These are phyloP conservation scores for Clonostachys solani DNA, from an alignment of 2,329 filamentous ascomycete genomes.

Conservation along the genomic window DNA sequence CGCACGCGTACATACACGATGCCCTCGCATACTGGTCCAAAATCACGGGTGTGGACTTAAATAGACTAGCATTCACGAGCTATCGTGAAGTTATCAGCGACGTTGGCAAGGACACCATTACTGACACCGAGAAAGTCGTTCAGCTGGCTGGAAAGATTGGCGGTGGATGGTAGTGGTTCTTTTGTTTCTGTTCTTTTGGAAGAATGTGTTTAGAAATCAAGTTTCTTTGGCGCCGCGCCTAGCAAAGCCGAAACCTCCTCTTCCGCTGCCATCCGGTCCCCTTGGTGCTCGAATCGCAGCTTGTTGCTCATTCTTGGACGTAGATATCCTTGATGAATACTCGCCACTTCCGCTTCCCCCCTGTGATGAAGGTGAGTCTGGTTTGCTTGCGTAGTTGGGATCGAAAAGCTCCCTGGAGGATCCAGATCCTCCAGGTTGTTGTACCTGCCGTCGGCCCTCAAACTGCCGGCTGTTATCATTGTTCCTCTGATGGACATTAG, in stretches of 20 bases:
- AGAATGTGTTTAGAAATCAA: slow-evolving; percentile 20
- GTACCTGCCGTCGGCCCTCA: slow-evolving; percentile 18
- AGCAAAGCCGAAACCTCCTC: slow-evolving; percentile 74
- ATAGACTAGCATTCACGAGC: slow-evolving; percentile 76
- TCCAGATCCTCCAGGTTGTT: slow-evolving; percentile 7
- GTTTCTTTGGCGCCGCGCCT: slow-evolving; percentile 48
- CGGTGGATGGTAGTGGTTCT: slow-evolving; percentile 72
- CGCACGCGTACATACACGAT: slow-evolving; percentile 59
- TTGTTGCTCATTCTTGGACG: slow-evolving; percentile 56
- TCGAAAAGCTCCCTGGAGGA: slow-evolving; percentile 68
- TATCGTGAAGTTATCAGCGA: slow-evolving; percentile 93
- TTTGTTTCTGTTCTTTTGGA: slow-evolving; percentile 8
- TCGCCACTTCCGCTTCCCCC: slow-evolving; percentile 32
- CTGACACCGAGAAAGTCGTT: slow-evolving; percentile 76
- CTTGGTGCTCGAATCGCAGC: slow-evolving; percentile 69
- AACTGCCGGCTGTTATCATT: slow-evolving; percentile 18
- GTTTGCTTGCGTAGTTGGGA: slow-evolving; percentile 64
- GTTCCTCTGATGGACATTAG: slow-evolving; percentile 21
- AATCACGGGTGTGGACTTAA: slow-evolving; percentile 65
- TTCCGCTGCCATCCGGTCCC: slow-evolving; percentile 73
- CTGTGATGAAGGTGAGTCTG: slow-evolving; percentile 41
- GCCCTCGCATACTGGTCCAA: slow-evolving; percentile 73
- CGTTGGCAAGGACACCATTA: slow-evolving; percentile 69
- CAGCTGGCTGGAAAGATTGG: slow-evolving; percentile 88
- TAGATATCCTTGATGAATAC: slow-evolving; percentile 26